Conservation (phyloP, 352 stramenopile genomes). For the Phytopythium mirpurense region DNA sequence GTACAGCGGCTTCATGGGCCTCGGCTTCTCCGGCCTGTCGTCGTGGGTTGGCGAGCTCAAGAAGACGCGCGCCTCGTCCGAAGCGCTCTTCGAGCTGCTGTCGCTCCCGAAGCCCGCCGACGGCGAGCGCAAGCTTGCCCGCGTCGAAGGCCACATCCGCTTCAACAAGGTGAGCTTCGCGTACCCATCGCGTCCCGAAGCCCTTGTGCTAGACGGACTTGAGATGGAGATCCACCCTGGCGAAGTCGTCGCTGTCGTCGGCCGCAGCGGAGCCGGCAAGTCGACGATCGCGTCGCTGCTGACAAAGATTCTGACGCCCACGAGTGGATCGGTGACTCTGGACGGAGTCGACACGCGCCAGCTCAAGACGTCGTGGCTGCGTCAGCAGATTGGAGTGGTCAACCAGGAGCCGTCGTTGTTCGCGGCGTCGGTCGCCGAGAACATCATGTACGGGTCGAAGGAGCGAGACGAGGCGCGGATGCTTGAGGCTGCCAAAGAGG, state of each 20-base stretch:
- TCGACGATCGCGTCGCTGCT: conserved; percentile 78
- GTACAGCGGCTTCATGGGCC: conserved; percentile 89
- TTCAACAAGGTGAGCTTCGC: conserved; percentile 82
- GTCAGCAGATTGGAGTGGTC: conserved; percentile 85
- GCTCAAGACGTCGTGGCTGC: conserved; percentile 67
- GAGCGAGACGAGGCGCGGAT: conserved; percentile 51
- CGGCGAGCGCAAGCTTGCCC: conserved; percentile 32
- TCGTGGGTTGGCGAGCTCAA: conserved; percentile 79
- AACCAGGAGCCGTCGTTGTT: conserved; percentile 85
- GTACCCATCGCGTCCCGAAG: conserved; percentile 76
- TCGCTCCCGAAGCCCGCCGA: conserved; percentile 33
- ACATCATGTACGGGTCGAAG: conserved; percentile 79
- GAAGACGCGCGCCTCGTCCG: conserved; percentile 66
- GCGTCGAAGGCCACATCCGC: conserved; percentile 56
- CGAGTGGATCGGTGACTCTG: conserved; percentile 48
- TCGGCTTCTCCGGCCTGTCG: conserved; percentile 85
- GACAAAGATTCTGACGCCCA: conserved; percentile 69
- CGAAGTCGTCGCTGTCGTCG: conserved; percentile 84
- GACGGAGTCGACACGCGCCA: conserved; percentile 67
- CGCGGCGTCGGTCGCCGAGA: conserved; percentile 70
- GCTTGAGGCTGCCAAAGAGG: conserved; percentile 56
- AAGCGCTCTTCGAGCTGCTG: conserved; percentile 67
- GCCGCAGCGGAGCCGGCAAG: conserved; percentile 81
- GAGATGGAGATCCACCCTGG: conserved; percentile 69
- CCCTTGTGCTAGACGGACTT: conserved; percentile 56